phyloP scores from a whole-genome alignment of 805 yeast species.

The Saitoella complicata region DNA sequence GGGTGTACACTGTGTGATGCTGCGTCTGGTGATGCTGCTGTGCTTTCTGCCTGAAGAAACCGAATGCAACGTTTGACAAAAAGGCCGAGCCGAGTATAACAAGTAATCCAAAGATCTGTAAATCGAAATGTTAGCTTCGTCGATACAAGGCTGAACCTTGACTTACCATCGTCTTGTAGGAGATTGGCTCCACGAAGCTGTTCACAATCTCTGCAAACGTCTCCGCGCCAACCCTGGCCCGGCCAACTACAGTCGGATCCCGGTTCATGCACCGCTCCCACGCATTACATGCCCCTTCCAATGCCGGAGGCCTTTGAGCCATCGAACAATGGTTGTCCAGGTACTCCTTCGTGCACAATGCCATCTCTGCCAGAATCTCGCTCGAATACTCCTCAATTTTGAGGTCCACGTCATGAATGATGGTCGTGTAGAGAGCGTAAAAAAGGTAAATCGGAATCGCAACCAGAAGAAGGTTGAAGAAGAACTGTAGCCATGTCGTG shows the following conservation, averaged over 20 bases:
- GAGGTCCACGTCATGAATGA: slow-evolving; percentile 51
- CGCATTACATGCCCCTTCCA: slow-evolving; percentile 48
- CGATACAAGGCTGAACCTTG: no score
- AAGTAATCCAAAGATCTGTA: neutral
- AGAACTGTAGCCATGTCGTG: slow-evolving; percentile 30
- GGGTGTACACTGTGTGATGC: no score
- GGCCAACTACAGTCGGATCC: slow-evolving; percentile 52
- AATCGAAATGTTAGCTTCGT: no score
- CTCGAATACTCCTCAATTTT: slow-evolving; percentile 48
- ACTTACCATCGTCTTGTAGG: slow-evolving; percentile 42
- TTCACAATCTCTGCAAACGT: slow-evolving; percentile 70
- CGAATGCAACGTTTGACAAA: neutral
- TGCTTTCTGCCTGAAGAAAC: neutral
- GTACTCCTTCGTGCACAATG: slow-evolving; percentile 54
- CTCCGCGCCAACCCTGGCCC: slow-evolving; percentile 61
- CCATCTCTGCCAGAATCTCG: slow-evolving; percentile 46
- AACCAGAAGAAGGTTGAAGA: slow-evolving; percentile 39
- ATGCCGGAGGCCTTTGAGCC: slow-evolving; percentile 55
- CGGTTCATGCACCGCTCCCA: slow-evolving; percentile 76
- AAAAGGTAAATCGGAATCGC: slow-evolving; percentile 36
- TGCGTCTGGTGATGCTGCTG: neutral
- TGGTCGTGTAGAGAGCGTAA: slow-evolving; percentile 35
- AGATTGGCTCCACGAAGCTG: slow-evolving; percentile 55
- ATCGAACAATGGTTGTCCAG: slow-evolving; percentile 50
- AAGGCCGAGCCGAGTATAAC: slow-evolving; percentile 1